phyloP scores from a whole-genome alignment of 2,329 filamentous ascomycete species.

The Beauveria pseudobassiana region DNA sequence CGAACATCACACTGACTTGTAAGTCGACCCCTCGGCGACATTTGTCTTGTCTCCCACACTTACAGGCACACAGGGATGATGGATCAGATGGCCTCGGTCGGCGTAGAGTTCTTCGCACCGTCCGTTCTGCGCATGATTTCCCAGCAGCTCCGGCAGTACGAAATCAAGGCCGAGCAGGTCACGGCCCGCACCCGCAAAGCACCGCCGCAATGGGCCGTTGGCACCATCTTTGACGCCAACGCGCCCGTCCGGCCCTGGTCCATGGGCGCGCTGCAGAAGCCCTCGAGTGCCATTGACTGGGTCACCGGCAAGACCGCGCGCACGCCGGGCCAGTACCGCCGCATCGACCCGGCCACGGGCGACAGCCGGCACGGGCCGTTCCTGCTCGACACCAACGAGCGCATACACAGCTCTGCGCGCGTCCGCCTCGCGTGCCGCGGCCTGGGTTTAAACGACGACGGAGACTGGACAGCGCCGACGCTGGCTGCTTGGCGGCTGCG shows the following conservation, averaged over 20 bases:
- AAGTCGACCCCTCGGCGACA: conserved; percentile 13
- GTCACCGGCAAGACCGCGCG: conserved; percentile 35
- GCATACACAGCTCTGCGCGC: conserved; percentile 46
- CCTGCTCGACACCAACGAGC: conserved; percentile 46
- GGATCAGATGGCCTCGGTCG: conserved; percentile 45
- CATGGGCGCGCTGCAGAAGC: conserved; percentile 36
- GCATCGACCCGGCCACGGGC: conserved; percentile 33
- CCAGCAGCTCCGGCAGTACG: conserved; percentile 26
- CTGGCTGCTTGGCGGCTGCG: conserved; percentile 37
- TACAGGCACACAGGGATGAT: conserved; percentile 40
- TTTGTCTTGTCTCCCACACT: background rate
- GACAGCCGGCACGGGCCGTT: conserved; percentile 26
- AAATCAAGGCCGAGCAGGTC: conserved; percentile 16
- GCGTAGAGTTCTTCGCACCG: conserved; percentile 39
- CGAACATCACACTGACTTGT: conserved; percentile 33
- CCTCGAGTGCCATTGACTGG: conserved; percentile 33
- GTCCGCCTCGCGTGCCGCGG: conserved; percentile 44
- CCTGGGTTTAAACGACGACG: conserved; percentile 40
- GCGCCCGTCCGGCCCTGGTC: conserved; percentile 41
- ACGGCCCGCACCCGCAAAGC: background rate
- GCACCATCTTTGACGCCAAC: conserved; percentile 40
- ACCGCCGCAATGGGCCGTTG: conserved; percentile 34
- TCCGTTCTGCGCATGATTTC: conserved; percentile 34
- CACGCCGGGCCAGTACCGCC: conserved; percentile 41
- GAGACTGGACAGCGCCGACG: conserved; percentile 39